Percentiles rank a stretch among this genome's conserved stretches.
Evolutionary conservation across 2,329 filamentous ascomycete genomes (phyloP).

Genomic region (Aspergillus amoenus): DNA sequence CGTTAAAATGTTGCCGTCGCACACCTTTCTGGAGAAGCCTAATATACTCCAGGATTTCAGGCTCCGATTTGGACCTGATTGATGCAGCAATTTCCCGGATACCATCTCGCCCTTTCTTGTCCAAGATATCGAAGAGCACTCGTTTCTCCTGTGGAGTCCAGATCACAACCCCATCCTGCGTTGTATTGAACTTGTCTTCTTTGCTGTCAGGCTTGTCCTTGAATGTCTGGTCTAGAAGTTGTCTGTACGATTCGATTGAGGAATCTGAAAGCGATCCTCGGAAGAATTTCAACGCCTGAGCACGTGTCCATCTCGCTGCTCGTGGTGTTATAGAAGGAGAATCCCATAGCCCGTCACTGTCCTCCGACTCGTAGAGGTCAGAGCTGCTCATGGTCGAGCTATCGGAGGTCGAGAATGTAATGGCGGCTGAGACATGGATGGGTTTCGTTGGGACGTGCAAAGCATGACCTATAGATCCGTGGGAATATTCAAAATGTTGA

Average conservation of each 20-base stretch:
- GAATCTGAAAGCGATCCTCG: constrained; percentile 32
- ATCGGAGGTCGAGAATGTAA: constrained; percentile 52
- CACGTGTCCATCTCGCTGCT: constrained; percentile 8
- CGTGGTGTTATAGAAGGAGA: constrained; percentile 1
- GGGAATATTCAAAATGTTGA: background rate
- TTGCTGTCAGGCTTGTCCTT: constrained; percentile 11
- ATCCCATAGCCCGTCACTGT: constrained; percentile 17
- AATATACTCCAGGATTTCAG: constrained; percentile 73
- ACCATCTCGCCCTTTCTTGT: constrained; percentile 63
- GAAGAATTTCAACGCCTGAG: constrained; percentile 14
- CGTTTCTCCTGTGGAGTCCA: constrained; percentile 75
- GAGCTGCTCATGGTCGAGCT: constrained; percentile 40
- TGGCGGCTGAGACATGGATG: constrained; percentile 26
- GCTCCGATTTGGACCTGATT: constrained; percentile 68
- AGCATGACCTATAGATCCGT: constrained; percentile 24
- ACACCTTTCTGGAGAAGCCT: constrained; percentile 57
- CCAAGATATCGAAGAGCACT: constrained; percentile 65
- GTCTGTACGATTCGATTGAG: constrained; percentile 53
- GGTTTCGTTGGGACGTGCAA: constrained; percentile 13
- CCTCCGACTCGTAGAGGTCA: constrained; percentile 32
- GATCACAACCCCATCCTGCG: constrained; percentile 65
- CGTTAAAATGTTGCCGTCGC: constrained; percentile 40
- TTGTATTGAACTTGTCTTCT: constrained; percentile 34
- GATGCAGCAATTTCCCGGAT: constrained; percentile 60
- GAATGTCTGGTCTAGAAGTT: constrained; percentile 56